phyloP scores from a whole-genome alignment of 768 basidiomycete species.

The Amanita rubescens region DNA sequence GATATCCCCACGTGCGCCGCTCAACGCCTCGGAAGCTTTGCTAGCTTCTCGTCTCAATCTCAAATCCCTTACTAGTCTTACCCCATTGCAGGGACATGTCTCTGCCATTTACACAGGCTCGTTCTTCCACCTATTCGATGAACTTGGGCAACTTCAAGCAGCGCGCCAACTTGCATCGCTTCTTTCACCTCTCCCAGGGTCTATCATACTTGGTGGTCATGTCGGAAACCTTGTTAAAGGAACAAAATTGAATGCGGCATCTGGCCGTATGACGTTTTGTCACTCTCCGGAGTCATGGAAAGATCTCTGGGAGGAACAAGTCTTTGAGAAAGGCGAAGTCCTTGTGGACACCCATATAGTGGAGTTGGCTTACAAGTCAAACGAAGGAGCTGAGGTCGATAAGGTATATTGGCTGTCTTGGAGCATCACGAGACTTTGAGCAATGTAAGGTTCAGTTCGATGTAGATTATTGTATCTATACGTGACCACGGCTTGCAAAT shows the following conservation, averaged over 20 bases:
- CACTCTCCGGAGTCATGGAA: conserved; percentile 30
- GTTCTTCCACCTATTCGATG: conserved; percentile 31
- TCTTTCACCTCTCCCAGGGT: conserved; percentile 26
- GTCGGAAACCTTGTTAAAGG: conserved; percentile 27
- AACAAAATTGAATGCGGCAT: conserved; percentile 3
- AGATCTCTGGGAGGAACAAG: conserved; percentile 25
- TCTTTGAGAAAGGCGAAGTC: conserved; percentile 25
- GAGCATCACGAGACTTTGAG: conserved; percentile 13
- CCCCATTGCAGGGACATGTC: conserved; percentile 31
- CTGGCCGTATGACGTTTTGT: conserved; percentile 23
- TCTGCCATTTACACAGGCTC: conserved; percentile 35
- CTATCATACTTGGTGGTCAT: conserved; percentile 31
- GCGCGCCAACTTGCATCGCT: conserved; percentile 23
- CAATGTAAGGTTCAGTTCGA: too few relatives aligned
- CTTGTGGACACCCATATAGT: conserved; percentile 17
- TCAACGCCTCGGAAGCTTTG: background rate
- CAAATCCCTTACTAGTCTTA: conserved; percentile 17
- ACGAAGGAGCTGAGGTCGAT: background rate
- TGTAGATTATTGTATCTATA: too few relatives aligned
- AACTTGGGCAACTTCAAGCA: conserved; percentile 22
- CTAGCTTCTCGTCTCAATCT: conserved; percentile 9
- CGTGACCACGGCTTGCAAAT: too few relatives aligned
- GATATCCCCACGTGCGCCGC: conserved; percentile 22
- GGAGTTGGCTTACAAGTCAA: conserved; percentile 26
- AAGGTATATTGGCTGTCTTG: conserved; percentile 7